These are phyloP conservation scores for Groenewaldozyma sp. DNA, from an alignment of 1,139 yeast species.

Conservation along the genomic window DNA sequence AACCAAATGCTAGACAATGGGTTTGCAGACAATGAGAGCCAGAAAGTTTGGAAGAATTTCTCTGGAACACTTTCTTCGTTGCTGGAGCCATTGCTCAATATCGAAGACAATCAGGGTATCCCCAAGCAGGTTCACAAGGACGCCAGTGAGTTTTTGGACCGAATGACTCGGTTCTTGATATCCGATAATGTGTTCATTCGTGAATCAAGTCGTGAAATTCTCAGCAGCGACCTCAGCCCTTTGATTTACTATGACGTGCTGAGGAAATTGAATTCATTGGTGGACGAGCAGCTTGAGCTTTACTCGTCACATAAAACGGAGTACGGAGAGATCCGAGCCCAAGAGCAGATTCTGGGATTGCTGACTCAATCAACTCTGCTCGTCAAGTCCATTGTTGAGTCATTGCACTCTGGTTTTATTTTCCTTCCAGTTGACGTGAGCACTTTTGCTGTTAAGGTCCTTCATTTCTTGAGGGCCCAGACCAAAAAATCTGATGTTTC, in stretches of 20 bases:
- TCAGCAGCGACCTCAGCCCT: constrained; percentile 39
- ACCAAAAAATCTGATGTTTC: constrained; percentile 30
- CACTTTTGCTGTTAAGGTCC: constrained; percentile 31
- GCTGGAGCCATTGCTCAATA: constrained; percentile 21
- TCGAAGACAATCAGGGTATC: constrained; percentile 16
- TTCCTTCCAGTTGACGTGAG: constrained; percentile 37
- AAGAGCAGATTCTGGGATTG: constrained; percentile 19
- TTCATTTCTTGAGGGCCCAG: constrained; percentile 29
- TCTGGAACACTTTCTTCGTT: constrained; percentile 43
- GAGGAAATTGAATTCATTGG: constrained; percentile 22
- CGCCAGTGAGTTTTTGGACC: constrained; percentile 19
- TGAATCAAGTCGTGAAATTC: constrained; percentile 41
- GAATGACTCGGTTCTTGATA: constrained; percentile 19
- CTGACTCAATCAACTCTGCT: constrained; percentile 36
- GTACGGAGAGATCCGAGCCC: neutral
- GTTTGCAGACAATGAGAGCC: constrained; percentile 6
- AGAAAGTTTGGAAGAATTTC: constrained; percentile 24
- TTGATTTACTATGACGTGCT: constrained; percentile 34
- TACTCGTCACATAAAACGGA: constrained; percentile 8
- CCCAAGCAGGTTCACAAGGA: constrained; percentile 21
- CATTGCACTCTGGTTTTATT: constrained; percentile 33
- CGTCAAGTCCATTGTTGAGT: constrained; percentile 34
- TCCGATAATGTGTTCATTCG: constrained; percentile 25
- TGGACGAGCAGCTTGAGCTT: constrained; percentile 22
- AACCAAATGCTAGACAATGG: constrained; percentile 32